phyloP scores from a whole-genome alignment of 768 basidiomycete species.

The Mycena epipterygia region DNA sequence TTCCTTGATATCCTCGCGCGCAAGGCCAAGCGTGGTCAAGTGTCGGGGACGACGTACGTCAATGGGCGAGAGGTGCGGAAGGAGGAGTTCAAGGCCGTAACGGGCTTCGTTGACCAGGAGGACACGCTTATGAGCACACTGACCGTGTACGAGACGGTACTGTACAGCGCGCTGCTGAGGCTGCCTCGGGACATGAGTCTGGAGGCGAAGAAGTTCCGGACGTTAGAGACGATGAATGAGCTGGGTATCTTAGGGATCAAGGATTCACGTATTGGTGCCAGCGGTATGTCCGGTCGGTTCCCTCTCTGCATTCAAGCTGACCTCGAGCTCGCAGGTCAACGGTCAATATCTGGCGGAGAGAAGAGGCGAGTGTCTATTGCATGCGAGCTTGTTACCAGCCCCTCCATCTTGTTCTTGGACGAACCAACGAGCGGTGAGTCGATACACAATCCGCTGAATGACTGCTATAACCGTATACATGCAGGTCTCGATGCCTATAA shows the following conservation, averaged over 20 bases:
- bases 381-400: conserved; percentile 97
- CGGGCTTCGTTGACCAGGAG: conserved; percentile 98
- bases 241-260: conserved; percentile 93
- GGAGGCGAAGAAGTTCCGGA: conserved; percentile 95
- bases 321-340: conserved; percentile 64
- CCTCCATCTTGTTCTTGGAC: conserved; percentile 95
- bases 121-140: conserved; percentile 97
- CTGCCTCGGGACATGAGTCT: conserved; percentile 95
- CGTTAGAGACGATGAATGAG: conserved; percentile 96
- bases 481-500: conserved; percentile 95
- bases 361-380: conserved; percentile 97
- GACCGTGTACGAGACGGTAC: conserved; percentile 97
- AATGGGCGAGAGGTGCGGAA: conserved; percentile 87
- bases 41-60: conserved; percentile 82
- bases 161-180: conserved; percentile 92
- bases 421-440: conserved; percentile 94
- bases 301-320: conserved; percentile 6
- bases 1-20: conserved; percentile 96
- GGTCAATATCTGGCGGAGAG: conserved; percentile 97
- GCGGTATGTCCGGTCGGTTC: conserved; percentile 64
- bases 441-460: not conserved
- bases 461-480: not conserved
- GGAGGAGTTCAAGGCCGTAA: conserved; percentile 84
- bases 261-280: conserved; percentile 90
- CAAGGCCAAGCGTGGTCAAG: conserved; percentile 86